Conservation (phyloP, 768 basidiomycete species). For the Pleurotus ostreatus region DNA sequence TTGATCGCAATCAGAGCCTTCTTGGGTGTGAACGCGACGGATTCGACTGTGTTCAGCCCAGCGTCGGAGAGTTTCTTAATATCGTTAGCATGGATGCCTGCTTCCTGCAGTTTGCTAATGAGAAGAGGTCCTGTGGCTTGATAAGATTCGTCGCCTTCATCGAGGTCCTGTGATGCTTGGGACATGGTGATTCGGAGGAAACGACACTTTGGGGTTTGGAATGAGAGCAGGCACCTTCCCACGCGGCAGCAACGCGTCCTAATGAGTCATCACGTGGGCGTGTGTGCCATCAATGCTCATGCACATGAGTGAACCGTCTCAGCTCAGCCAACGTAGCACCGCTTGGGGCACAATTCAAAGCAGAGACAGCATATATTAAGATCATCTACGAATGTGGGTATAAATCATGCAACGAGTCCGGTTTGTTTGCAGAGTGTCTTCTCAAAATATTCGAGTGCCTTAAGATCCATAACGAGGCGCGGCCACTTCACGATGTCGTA, state of each 20-base stretch:
- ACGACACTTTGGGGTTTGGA: background rate
- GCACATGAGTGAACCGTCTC: no score
- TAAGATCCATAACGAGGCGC: constrained; percentile 74
- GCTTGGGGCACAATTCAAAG: no score
- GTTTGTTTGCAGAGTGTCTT: constrained; percentile 45
- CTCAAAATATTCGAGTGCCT: constrained; percentile 79
- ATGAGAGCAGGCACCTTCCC: background rate
- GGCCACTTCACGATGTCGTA: constrained; percentile 86
- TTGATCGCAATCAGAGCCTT: constrained; percentile 88
- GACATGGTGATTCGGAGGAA: constrained; percentile 39
- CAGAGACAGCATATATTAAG: no score
- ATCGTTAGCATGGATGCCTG: constrained; percentile 85
- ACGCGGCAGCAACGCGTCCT: constrained; percentile 2
- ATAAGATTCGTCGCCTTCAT: constrained; percentile 42
- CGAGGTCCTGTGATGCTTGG: constrained; percentile 42
- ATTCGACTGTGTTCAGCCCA: constrained; percentile 90
- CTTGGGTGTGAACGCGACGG: constrained; percentile 96
- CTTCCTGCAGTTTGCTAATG: constrained; percentile 81
- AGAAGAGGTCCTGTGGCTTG: constrained; percentile 78
- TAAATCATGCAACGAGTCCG: no score
- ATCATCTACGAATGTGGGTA: no score
- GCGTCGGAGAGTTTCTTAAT: constrained; percentile 93
- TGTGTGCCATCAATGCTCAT: background rate
- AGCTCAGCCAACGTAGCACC: no score
- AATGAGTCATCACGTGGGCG: background rate